Evolutionary conservation across 2,329 filamentous ascomycete genomes (phyloP).

Genomic region (Neopestalotiopsis sp.): DNA sequence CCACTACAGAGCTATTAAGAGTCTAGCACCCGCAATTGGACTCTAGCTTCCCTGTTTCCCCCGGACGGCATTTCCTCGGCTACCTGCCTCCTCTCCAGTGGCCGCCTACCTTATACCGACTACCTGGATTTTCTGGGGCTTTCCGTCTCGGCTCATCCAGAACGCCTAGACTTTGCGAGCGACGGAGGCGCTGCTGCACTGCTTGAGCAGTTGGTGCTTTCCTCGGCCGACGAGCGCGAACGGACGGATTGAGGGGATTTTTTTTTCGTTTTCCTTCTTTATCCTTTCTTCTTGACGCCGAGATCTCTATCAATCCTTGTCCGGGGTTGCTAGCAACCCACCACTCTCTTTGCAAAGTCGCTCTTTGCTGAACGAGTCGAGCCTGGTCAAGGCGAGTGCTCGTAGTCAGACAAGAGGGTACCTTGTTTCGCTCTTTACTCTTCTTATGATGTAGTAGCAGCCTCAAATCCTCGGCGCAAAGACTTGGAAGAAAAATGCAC

Average conservation of each 20-base stretch:
- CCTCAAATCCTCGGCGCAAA: constrained; percentile 7
- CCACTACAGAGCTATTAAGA: background rate
- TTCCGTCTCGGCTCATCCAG: background rate
- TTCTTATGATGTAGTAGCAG: constrained; percentile 20
- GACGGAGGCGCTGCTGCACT: background rate
- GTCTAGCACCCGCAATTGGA: background rate
- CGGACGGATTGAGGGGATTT: constrained; percentile 14
- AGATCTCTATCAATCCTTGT: background rate
- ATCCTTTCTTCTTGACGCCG: background rate
- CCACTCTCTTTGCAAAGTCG: background rate
- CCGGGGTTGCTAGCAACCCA: too few relatives aligned
- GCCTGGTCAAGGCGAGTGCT: background rate
- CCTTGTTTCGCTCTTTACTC: constrained; percentile 6
- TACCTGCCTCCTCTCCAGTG: background rate
- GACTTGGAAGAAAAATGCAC: constrained; percentile 33
- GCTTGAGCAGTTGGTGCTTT: background rate
- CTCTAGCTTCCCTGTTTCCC: background rate
- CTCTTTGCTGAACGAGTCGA: background rate
- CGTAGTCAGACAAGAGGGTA: constrained; percentile 1
- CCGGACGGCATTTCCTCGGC: constrained; percentile 14
- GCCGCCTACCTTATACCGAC: background rate
- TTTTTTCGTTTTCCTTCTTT: background rate
- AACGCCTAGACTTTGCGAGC: constrained; percentile 1
- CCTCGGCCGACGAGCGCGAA: background rate
- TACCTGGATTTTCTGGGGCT: background rate